phyloP scores from a whole-genome alignment of 2,329 filamentous ascomycete species.

The Tolypocladium nubicola region DNA sequence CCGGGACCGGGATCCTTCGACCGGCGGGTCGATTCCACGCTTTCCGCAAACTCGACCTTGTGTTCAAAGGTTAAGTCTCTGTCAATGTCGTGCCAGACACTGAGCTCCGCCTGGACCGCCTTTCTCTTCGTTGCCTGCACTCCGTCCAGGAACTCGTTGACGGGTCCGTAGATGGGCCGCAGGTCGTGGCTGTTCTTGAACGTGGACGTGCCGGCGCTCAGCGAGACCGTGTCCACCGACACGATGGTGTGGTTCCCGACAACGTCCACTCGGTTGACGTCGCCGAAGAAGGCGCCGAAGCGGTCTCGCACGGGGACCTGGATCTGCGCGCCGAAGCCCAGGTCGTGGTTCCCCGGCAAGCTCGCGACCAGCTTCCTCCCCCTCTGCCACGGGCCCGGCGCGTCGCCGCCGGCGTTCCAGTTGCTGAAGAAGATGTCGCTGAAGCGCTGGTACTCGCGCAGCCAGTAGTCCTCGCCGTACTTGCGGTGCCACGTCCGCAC shows the following conservation, averaged over 20 bases:
- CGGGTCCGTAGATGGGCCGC: constrained; percentile 60
- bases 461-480: constrained; percentile 77
- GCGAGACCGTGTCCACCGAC: constrained; percentile 76
- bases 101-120: constrained; percentile 59
- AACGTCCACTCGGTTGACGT: constrained; percentile 82
- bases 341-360: constrained; percentile 87
- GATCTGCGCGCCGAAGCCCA: constrained; percentile 82
- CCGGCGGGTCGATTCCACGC: constrained; percentile 23
- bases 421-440: constrained; percentile 71
- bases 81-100: constrained; percentile 49
- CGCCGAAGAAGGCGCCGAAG: constrained; percentile 82
- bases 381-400: constrained; percentile 46
- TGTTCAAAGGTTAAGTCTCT: constrained; percentile 48
- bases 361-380: constrained; percentile 73
- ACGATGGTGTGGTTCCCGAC: constrained; percentile 94
- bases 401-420: constrained; percentile 48
- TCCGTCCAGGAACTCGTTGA: constrained; percentile 62
- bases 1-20: constrained; percentile 29
- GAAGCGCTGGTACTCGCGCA: constrained; percentile 78
- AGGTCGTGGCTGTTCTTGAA: constrained; percentile 41
- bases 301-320: constrained; percentile 70
- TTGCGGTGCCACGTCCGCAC: constrained; percentile 59
- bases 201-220: constrained; percentile 58
- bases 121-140: constrained; percentile 56
- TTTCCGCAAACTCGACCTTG: constrained; percentile 44